A percentile compares a stretch with the other conserved stretches of the same genome.
These are phyloP conservation scores for Bretschneidera sinensis DNA, from an alignment of 345 rosid species.

Conservation along the genomic window DNA sequence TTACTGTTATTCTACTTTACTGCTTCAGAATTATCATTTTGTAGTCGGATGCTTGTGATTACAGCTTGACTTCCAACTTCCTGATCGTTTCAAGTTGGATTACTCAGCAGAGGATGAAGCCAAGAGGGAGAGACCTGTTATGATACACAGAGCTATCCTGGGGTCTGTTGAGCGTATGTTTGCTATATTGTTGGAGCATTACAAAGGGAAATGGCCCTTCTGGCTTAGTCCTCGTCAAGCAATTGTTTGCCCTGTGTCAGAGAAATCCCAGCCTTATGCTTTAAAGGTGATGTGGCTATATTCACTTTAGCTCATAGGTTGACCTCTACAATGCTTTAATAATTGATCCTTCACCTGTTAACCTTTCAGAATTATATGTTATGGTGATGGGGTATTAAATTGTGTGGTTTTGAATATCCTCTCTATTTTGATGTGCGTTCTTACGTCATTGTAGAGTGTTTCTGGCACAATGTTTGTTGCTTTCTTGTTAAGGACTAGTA, in stretches of 20 bases:
- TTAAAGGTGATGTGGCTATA: slow-evolving; percentile 39
- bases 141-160: slow-evolving; percentile 92
- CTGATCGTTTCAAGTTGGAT: slow-evolving; percentile 67
- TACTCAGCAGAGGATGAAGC: slow-evolving; percentile 92
- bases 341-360: no score
- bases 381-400: no score
- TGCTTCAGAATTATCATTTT: slow-evolving; percentile 11
- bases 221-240: slow-evolving; percentile 99
- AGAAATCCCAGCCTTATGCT: slow-evolving; percentile 74
- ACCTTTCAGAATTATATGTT: background rate
- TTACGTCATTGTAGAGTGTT: background rate
- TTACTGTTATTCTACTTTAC: background rate
- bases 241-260: slow-evolving; percentile 92
- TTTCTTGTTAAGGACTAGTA: background rate
- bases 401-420: background rate
- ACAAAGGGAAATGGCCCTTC: slow-evolving; percentile 98
- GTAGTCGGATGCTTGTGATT: slow-evolving; percentile 18
- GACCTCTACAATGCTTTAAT: background rate
- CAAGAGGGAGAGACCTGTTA: slow-evolving; percentile 73
- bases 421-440: background rate
- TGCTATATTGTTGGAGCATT: slow-evolving; percentile 89
- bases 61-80: slow-evolving; percentile 98
- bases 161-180: slow-evolving; percentile 98
- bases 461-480: background rate
- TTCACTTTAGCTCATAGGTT: no score